Evolutionary conservation across 495 filamentous ascomycete genomes (phyloP).

Genomic region (Aspergillus biplanus): DNA sequence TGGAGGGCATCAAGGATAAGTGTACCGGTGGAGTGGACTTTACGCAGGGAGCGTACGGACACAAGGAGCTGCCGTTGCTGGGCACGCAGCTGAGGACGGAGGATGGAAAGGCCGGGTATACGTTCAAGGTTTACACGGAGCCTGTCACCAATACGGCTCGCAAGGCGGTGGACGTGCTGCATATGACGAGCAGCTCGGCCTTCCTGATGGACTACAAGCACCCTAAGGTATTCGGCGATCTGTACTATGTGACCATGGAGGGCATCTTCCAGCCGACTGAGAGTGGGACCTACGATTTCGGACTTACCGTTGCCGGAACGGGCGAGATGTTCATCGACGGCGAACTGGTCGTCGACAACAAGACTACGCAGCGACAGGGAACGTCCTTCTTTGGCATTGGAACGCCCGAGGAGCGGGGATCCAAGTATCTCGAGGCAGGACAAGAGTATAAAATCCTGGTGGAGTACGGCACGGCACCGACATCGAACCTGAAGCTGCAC

Average conservation of each 20-base stretch:
- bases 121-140: constrained; percentile 59
- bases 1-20: constrained; percentile 59
- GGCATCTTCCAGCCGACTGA: constrained; percentile 57
- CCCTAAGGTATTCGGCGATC: constrained; percentile 43
- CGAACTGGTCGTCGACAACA: constrained; percentile 67
- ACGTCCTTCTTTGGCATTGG: constrained; percentile 59
- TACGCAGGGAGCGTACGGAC: constrained; percentile 57
- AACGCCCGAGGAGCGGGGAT: constrained; percentile 59
- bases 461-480: constrained; percentile 61
- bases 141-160: constrained; percentile 44
- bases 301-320: constrained; percentile 71
- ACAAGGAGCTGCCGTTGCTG: constrained; percentile 59
- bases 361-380: constrained; percentile 56
- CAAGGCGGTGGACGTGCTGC: constrained; percentile 49
- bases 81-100: constrained; percentile 46
- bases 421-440: constrained; percentile 54
- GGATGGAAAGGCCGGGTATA: constrained; percentile 53
- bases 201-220: constrained; percentile 65
- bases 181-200: constrained; percentile 51
- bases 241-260: constrained; percentile 61
- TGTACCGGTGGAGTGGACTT: constrained; percentile 40
- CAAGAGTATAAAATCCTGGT: constrained; percentile 58
- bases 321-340: constrained; percentile 69
- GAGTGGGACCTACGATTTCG: constrained; percentile 68
- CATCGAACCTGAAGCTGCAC: constrained; percentile 52